phyloP scores from a whole-genome alignment of 345 rosid species.

The Salix suchowensis region DNA sequence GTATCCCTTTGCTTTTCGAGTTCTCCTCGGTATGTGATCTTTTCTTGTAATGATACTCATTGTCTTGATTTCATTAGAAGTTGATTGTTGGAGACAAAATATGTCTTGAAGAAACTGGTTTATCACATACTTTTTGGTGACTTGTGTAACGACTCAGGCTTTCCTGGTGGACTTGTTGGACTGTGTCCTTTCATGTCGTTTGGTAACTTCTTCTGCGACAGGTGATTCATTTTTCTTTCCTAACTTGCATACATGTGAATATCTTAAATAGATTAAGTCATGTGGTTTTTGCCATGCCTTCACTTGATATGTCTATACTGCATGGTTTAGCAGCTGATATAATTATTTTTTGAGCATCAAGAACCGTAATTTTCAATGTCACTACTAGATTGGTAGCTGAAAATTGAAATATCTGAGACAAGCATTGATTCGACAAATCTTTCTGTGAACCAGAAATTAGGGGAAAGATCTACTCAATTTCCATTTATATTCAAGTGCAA shows the following conservation, averaged over 20 bases:
- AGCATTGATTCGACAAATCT: background rate
- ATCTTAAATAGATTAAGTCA: background rate
- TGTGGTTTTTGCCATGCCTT: constrained; percentile 2
- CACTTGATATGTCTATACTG: background rate
- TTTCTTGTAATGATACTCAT: background rate
- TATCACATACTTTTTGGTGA: constrained; percentile 6
- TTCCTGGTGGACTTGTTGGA: constrained; percentile 93
- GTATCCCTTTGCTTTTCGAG: constrained; percentile 93
- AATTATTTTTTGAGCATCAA: background rate
- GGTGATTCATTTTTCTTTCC: constrained; percentile 36
- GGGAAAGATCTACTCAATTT: background rate
- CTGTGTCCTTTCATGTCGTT: constrained; percentile 80
- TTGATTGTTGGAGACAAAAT: constrained; percentile 12
- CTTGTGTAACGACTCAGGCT: constrained; percentile 43
- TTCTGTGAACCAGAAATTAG: background rate
- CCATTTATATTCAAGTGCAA: background rate
- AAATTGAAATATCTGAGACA: background rate
- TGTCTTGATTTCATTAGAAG: constrained; percentile 1
- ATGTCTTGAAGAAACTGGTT: background rate
- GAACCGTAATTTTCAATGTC: background rate
- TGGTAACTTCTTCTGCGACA: constrained; percentile 92
- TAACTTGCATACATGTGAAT: background rate
- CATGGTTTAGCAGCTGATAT: background rate
- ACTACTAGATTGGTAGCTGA: background rate
- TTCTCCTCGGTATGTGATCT: constrained; percentile 75